phyloP scores from a whole-genome alignment of 768 basidiomycete genomes.

The Mycena venus region DNA sequence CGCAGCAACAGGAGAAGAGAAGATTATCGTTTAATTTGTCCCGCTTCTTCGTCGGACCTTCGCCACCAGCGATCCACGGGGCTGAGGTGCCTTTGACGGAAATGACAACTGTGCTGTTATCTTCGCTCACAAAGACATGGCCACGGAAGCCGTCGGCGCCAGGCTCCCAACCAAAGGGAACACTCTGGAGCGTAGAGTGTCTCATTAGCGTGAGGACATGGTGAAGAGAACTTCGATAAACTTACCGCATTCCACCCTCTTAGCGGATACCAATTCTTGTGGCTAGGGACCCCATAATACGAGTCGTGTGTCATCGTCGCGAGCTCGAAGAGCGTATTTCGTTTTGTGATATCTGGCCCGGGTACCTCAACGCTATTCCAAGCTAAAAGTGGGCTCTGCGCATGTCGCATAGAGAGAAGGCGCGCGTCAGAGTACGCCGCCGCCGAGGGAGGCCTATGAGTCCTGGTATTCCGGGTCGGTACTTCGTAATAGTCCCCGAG shows the following conservation, averaged over 20 bases:
- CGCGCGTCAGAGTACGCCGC: slow-evolving; percentile 53
- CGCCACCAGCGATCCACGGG: slow-evolving; percentile 75
- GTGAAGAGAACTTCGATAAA: background rate
- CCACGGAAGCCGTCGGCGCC: slow-evolving; percentile 91
- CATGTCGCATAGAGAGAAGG: slow-evolving; percentile 49
- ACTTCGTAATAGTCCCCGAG: slow-evolving; percentile 54
- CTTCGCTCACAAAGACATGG: slow-evolving; percentile 87
- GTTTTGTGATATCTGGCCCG: slow-evolving; percentile 80
- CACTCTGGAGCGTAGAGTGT: background rate
- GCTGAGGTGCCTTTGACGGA: slow-evolving; percentile 96
- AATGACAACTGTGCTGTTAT: slow-evolving; percentile 89
- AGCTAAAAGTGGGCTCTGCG: slow-evolving; percentile 54
- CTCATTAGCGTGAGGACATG: background rate
- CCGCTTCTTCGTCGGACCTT: slow-evolving; percentile 86
- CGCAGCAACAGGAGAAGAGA: slow-evolving; percentile 96
- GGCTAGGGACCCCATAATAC: slow-evolving; percentile 65
- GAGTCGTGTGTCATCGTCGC: slow-evolving; percentile 96
- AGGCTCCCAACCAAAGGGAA: slow-evolving; percentile 91
- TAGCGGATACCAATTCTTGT: slow-evolving; percentile 80
- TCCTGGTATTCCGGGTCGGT: slow-evolving; percentile 51
- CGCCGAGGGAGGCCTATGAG: slow-evolving; percentile 63
- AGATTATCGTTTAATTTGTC: slow-evolving; percentile 97
- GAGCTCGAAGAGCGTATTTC: slow-evolving; percentile 80
- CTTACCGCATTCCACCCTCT: slow-evolving; percentile 61
- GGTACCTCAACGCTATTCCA: slow-evolving; percentile 78